These are phyloP conservation scores for Sugiyamaella qingdaonensis DNA, from an alignment of 805 yeast species.

Conservation along the genomic window DNA sequence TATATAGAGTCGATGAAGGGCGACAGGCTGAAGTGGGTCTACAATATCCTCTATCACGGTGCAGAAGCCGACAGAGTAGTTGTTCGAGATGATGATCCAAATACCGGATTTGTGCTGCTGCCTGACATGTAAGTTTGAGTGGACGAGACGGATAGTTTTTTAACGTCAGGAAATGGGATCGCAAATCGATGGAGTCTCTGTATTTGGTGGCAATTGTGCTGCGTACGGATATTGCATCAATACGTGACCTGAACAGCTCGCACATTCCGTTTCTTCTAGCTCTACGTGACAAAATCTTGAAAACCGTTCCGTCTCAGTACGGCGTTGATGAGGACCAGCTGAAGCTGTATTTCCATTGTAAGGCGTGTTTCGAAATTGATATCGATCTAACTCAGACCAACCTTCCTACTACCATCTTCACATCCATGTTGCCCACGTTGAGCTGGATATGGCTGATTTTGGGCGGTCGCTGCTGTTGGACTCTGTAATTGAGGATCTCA, in stretches of 20 bases:
- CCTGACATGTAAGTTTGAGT: slow-evolving; percentile 66
- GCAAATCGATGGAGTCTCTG: slow-evolving; percentile 58
- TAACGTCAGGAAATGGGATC: slow-evolving; percentile 70
- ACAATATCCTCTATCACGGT: slow-evolving; percentile 73
- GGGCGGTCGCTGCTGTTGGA: slow-evolving; percentile 84
- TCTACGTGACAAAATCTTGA: slow-evolving; percentile 44
- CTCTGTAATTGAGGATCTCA: slow-evolving; percentile 71
- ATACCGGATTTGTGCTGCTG: slow-evolving; percentile 62
- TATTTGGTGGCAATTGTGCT: slow-evolving; percentile 75
- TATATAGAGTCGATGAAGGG: slow-evolving; percentile 75
- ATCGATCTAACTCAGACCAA: slow-evolving; percentile 47
- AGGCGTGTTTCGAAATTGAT: background rate
- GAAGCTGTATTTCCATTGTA: slow-evolving; percentile 68
- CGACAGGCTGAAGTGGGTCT: slow-evolving; percentile 82
- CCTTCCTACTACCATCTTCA: slow-evolving; percentile 97
- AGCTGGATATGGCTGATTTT: slow-evolving; percentile 62
- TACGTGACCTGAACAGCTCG: slow-evolving; percentile 63
- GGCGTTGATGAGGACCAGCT: slow-evolving; percentile 52
- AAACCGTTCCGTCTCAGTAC: slow-evolving; percentile 47
- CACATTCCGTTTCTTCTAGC: slow-evolving; percentile 58
- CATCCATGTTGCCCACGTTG: slow-evolving; percentile 76
- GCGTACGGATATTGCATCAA: slow-evolving; percentile 60
- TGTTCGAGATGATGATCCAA: slow-evolving; percentile 52
- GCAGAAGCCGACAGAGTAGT: slow-evolving; percentile 83
- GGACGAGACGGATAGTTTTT: background rate